Percentiles rank a stretch among this genome's conserved stretches.
These are phyloP conservation scores for Rhizomucor miehei DNA, from an alignment of 371 early-diverging fungal species.

Conservation along the genomic window DNA sequence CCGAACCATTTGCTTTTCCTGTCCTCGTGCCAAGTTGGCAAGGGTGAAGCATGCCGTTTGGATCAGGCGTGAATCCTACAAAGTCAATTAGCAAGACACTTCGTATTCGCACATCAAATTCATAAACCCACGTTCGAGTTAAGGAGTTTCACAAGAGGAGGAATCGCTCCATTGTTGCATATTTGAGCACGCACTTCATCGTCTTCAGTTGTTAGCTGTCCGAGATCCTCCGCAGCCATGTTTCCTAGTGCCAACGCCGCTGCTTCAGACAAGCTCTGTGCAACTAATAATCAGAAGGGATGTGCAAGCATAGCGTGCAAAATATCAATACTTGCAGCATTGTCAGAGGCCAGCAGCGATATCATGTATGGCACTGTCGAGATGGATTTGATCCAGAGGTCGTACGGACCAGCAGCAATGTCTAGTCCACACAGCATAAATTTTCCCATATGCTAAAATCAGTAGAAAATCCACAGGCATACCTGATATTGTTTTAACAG, in stretches of 20 bases:
- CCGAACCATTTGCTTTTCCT: slow-evolving; percentile 49
- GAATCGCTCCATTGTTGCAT: slow-evolving; percentile 57
- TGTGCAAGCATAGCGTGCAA: background rate
- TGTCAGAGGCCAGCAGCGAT: slow-evolving; percentile 49
- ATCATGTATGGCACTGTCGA: slow-evolving; percentile 61
- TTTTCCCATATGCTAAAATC: too few relatives aligned
- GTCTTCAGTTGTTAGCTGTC: slow-evolving; percentile 70
- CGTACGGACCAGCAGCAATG: slow-evolving; percentile 62
- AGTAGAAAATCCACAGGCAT: slow-evolving; percentile 15
- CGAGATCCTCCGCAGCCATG: slow-evolving; percentile 74
- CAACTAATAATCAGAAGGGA: background rate
- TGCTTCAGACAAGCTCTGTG: slow-evolving; percentile 30
- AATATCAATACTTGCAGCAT: slow-evolving; percentile 28
- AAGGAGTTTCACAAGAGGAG: slow-evolving; percentile 54
- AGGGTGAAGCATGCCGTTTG: slow-evolving; percentile 76
- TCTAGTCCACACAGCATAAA: slow-evolving; percentile 22
- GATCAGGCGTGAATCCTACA: slow-evolving; percentile 49
- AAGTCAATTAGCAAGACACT: background rate
- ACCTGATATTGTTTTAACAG: slow-evolving; percentile 69
- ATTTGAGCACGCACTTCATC: slow-evolving; percentile 55
- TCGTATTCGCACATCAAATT: background rate
- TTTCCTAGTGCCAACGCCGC: slow-evolving; percentile 61
- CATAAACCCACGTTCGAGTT: slow-evolving; percentile 35
- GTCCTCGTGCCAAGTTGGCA: slow-evolving; percentile 70
- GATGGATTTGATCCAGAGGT: slow-evolving; percentile 55